These are phyloP conservation scores for Chytriomyces hyalinus DNA, from an alignment of 192 early-diverging fungal genomes.

Conservation along the genomic window DNA sequence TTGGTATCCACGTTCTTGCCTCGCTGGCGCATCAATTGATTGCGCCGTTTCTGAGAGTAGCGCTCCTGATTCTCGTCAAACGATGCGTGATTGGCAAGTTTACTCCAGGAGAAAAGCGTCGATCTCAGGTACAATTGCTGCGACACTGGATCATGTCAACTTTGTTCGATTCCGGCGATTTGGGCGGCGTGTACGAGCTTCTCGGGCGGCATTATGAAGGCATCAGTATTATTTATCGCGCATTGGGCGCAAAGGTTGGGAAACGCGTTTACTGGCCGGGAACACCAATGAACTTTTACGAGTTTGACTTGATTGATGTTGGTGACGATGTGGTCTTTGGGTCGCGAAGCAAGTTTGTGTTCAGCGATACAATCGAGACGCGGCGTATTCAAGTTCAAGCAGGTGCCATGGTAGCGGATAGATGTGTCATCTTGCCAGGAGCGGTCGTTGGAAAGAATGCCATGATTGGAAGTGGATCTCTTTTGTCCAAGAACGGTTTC, in stretches of 20 bases:
- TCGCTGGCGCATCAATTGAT: slow-evolving; percentile 32
- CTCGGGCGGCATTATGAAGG: slow-evolving; percentile 54
- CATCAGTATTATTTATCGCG: slow-evolving; percentile 44
- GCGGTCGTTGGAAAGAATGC: slow-evolving; percentile 41
- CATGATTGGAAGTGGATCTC: slow-evolving; percentile 51
- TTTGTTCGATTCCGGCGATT: slow-evolving; percentile 36
- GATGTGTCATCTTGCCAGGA: slow-evolving; percentile 52
- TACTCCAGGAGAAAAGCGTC: background rate
- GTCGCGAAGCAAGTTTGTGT: slow-evolving; percentile 44
- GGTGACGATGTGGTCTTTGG: slow-evolving; percentile 58
- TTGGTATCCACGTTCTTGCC: slow-evolving; percentile 45
- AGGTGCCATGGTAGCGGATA: slow-evolving; percentile 51
- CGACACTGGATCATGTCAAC: slow-evolving; percentile 44
- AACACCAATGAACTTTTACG: slow-evolving; percentile 42
- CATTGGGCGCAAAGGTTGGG: slow-evolving; percentile 50
- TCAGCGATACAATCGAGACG: slow-evolving; percentile 41
- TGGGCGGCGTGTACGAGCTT: slow-evolving; percentile 43
- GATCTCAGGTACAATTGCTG: background rate
- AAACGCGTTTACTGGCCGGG: slow-evolving; percentile 58
- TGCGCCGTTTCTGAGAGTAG: slow-evolving; percentile 41
- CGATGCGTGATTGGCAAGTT: slow-evolving; percentile 33
- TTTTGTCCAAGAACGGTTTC: slow-evolving; percentile 35
- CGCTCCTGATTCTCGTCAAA: slow-evolving; percentile 38
- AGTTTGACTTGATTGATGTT: slow-evolving; percentile 50
- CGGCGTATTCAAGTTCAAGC: slow-evolving; percentile 38